Percentiles rank a stretch among this genome's conserved stretches.
Evolutionary conservation across 2,329 filamentous ascomycete genomes (phyloP).

Genomic region (Daldinia eschscholtzii): DNA sequence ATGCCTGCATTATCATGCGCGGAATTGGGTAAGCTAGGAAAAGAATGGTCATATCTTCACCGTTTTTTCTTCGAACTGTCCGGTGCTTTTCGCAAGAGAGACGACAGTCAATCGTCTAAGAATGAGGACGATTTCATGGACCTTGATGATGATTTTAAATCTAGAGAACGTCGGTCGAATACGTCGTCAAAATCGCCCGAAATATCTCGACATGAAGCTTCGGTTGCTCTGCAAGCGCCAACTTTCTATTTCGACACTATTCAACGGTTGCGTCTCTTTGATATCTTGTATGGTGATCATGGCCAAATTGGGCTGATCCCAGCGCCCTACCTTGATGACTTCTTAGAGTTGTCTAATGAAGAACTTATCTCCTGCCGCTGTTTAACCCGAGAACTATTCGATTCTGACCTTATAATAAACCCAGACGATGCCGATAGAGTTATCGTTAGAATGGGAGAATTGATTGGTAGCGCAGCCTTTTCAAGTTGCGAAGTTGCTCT

Average conservation of each 20-base stretch:
- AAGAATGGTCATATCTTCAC: constrained; percentile 58
- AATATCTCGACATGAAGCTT: constrained; percentile 61
- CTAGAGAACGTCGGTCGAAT: constrained; percentile 66
- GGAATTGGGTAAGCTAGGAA: constrained; percentile 56
- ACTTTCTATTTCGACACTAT: constrained; percentile 64
- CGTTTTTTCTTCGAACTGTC: constrained; percentile 59
- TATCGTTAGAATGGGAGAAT: constrained; percentile 63
- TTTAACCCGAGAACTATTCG: constrained; percentile 66
- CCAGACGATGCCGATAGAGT: constrained; percentile 62
- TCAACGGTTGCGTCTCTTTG: constrained; percentile 61
- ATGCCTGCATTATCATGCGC: constrained; percentile 60
- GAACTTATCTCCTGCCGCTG: constrained; percentile 66
- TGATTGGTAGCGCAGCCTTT: constrained; percentile 70
- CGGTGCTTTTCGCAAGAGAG: constrained; percentile 51
- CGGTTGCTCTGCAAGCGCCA: constrained; percentile 57
- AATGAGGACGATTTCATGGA: constrained; percentile 48
- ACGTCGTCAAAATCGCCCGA: constrained; percentile 54
- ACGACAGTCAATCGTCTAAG: constrained; percentile 50
- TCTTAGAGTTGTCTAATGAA: constrained; percentile 64
- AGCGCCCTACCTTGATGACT: constrained; percentile 61
- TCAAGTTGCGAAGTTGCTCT: constrained; percentile 81
- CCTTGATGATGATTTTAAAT: constrained; percentile 73
- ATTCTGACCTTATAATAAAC: constrained; percentile 65
- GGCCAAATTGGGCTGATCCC: constrained; percentile 65
- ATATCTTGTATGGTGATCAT: constrained; percentile 57